phyloP scores from a whole-genome alignment of 1,284 basidiomycete species.

The Heterobasidion irregulare region DNA sequence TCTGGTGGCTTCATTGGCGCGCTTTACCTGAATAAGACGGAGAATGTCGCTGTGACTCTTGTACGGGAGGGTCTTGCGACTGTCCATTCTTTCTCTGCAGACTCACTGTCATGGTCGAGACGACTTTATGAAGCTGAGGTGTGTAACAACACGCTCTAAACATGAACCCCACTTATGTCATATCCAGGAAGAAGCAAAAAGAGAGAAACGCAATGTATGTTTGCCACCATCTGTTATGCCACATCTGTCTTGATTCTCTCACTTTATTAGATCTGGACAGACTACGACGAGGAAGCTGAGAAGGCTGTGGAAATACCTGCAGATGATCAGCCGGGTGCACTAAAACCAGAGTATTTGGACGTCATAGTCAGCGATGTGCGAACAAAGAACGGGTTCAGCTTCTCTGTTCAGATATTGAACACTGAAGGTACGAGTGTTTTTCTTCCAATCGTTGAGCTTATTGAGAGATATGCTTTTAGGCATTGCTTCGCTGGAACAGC shows the following conservation, averaged over 20 bases:
- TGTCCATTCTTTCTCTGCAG: conserved; percentile 86
- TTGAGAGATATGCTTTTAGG: conserved; percentile 30
- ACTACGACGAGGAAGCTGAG: conserved; percentile 66
- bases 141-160: conserved; percentile 1
- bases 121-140: conserved; percentile 85
- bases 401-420: conserved; percentile 90
- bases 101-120: conserved; percentile 68
- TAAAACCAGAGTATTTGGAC: conserved; percentile 83
- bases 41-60: conserved; percentile 80
- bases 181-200: conserved; percentile 69
- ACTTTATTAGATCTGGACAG: conserved; percentile 65
- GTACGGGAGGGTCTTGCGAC: conserved; percentile 82
- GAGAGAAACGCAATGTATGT: conserved; percentile 67
- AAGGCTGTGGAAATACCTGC: conserved; percentile 37
- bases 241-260: conserved; percentile 5
- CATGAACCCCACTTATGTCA: not conserved
- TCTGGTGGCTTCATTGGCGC: conserved; percentile 93
- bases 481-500: conserved; percentile 82
- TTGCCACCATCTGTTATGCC: conserved; percentile 1
- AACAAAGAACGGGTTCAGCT: conserved; percentile 65
- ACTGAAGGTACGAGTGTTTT: conserved; percentile 57
- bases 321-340: conserved; percentile 39
- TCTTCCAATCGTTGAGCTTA: not conserved
- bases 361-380: conserved; percentile 89
- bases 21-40: conserved; percentile 73